A percentile compares a stretch with the other conserved stretches of the same genome.
Conservation (phyloP, 2,329 filamentous ascomycete genomes). For the Talaromyces sp. region DNA sequence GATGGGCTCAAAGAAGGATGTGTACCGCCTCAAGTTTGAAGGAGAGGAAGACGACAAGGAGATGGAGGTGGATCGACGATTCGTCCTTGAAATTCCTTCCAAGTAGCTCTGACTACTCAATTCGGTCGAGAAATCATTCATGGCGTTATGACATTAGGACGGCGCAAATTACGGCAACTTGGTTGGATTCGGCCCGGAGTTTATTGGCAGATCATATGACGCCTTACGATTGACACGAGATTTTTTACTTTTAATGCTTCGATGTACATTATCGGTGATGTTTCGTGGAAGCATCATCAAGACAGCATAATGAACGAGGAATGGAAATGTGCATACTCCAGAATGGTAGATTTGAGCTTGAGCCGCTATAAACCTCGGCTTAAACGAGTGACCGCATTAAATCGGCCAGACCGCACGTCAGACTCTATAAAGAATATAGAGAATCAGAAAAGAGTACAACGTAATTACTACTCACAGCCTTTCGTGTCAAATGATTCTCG, state of each 20-base stretch:
- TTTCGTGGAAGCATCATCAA: neutral
- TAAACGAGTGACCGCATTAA: too few species aligned
- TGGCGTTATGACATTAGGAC: neutral
- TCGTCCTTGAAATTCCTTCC: conserved; percentile 67
- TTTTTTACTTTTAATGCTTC: neutral
- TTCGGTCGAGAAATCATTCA: neutral
- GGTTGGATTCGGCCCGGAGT: conserved; percentile 2
- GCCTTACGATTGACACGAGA: neutral
- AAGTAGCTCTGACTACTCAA: conserved; percentile 26
- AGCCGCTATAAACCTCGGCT: neutral
- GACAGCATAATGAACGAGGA: neutral
- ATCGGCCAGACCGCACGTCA: neutral
- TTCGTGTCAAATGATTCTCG: neutral
- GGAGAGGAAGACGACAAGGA: conserved; percentile 69
- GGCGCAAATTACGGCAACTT: conserved; percentile 4
- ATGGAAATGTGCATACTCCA: neutral
- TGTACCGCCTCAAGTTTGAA: conserved; percentile 64
- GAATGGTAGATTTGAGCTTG: neutral
- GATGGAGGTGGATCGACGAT: conserved; percentile 69
- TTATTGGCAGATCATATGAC: neutral
- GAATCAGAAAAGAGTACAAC: neutral
- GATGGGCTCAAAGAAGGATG: conserved; percentile 57
- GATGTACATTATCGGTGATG: neutral
- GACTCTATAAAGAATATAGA: neutral
- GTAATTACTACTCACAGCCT: neutral